phyloP scores from a whole-genome alignment of 2,329 filamentous ascomycete genomes.

The Cordyceps militaris region DNA sequence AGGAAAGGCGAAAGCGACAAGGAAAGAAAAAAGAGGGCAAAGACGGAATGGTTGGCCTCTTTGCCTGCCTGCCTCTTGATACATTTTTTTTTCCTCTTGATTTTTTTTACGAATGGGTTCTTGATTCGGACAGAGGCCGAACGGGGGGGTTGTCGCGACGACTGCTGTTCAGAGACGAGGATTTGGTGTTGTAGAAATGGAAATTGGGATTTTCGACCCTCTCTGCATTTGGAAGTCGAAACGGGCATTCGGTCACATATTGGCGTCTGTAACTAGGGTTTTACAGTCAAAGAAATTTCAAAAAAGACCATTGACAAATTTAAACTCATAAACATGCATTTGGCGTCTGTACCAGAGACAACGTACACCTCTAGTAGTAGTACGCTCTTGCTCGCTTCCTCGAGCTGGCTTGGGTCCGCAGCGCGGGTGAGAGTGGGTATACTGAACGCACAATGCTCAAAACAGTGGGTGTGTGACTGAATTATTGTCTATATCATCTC shows the following conservation, averaged over 20 bases:
- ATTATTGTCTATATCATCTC: neutral
- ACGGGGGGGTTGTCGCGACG: neutral
- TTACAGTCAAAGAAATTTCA: constrained; percentile 49
- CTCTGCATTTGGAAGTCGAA: constrained; percentile 56
- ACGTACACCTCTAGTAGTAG: neutral
- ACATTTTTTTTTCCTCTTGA: neutral
- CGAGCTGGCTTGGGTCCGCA: neutral
- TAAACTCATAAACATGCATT: neutral
- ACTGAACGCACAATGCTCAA: neutral
- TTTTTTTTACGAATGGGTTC: constrained; percentile 8
- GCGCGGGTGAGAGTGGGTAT: constrained; percentile 4
- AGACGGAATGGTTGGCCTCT: constrained; percentile 2
- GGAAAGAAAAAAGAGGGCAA: constrained; percentile 2
- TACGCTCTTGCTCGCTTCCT: neutral
- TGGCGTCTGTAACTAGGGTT: constrained; percentile 60
- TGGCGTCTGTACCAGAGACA: neutral
- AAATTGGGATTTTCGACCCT: constrained; percentile 44
- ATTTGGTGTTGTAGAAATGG: constrained; percentile 36
- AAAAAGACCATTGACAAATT: constrained; percentile 28
- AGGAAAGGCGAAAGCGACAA: constrained; percentile 8
- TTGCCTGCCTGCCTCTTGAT: neutral
- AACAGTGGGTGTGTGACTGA: neutral
- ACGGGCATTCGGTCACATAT: constrained; percentile 56
- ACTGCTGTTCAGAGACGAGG: constrained; percentile 6
- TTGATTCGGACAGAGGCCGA: neutral